phyloP scores from a whole-genome alignment of 108 stramenopile species.

The Skeletonema marinoi region DNA sequence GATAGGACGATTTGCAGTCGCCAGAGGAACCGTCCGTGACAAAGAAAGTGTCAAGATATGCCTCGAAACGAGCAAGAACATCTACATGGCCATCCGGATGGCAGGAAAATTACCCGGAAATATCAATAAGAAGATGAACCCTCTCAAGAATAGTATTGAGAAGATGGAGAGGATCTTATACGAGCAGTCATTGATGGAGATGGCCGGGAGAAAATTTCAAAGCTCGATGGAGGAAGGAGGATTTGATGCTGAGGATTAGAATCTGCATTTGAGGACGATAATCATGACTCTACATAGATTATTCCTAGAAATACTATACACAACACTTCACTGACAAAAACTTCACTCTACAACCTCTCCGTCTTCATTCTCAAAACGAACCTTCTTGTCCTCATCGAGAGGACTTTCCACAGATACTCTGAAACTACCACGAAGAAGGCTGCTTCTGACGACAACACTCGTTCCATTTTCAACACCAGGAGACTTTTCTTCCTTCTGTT shows the following conservation, averaged over 20 bases:
- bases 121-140: constrained; percentile 72
- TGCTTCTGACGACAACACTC: too few relatives aligned
- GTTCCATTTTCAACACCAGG: too few relatives aligned
- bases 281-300: background rate
- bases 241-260: background rate
- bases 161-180: constrained; percentile 87
- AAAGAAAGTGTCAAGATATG: constrained; percentile 61
- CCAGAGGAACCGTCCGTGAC: constrained; percentile 87
- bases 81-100: constrained; percentile 54
- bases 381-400: background rate
- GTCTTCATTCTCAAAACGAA: too few relatives aligned
- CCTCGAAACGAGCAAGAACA: constrained; percentile 63
- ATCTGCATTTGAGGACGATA: background rate
- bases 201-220: constrained; percentile 53
- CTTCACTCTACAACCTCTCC: background rate
- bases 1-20: constrained; percentile 92
- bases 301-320: background rate
- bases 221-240: constrained; percentile 21
- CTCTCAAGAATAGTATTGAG: constrained; percentile 56
- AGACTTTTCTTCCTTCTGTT: background rate
- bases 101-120: constrained; percentile 54
- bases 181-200: constrained; percentile 79
- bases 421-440: too few relatives aligned
- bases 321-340: background rate
- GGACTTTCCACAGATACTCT: background rate